Evolutionary conservation across 306 rosid species (phyloP).

Genomic region (Castanea crenata): DNA sequence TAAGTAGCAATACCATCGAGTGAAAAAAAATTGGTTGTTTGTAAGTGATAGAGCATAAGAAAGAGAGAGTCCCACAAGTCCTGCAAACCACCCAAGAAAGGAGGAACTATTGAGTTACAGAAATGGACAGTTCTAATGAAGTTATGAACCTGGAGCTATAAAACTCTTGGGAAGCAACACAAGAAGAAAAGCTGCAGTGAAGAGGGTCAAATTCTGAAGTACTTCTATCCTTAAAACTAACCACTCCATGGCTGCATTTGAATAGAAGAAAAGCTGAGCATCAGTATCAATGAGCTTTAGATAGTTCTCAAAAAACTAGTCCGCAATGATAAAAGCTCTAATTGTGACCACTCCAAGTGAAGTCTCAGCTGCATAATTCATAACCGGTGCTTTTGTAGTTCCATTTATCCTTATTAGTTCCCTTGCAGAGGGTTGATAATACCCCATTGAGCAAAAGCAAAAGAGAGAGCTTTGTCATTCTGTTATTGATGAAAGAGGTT

Average conservation of each 20-base stretch:
- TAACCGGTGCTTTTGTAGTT: conserved; percentile 83
- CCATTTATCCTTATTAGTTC: conserved; percentile 83
- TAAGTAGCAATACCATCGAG: conserved; percentile 49
- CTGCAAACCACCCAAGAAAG: conserved; percentile 32
- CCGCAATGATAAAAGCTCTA: conserved; percentile 61
- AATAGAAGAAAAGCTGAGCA: conserved; percentile 62
- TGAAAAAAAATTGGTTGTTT: conserved; percentile 32
- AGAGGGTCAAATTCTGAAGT: conserved; percentile 66
- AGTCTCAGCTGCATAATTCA: conserved; percentile 77
- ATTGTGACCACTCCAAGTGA: conserved; percentile 76
- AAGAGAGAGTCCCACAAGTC: conserved; percentile 76
- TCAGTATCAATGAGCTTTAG: conserved; percentile 65
- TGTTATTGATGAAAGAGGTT: neutral
- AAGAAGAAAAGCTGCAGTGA: conserved; percentile 59
- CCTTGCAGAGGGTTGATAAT: conserved; percentile 72
- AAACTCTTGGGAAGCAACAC: conserved; percentile 57
- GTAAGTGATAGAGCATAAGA: conserved; percentile 66
- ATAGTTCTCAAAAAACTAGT: conserved; percentile 52
- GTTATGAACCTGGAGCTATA: conserved; percentile 49
- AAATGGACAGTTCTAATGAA: neutral
- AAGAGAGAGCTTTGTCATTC: neutral
- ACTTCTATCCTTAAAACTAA: conserved; percentile 55
- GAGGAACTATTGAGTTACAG: neutral
- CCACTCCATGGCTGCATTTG: conserved; percentile 70
- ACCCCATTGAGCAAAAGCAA: conserved; percentile 32